Conservation (phyloP, 2,329 filamentous ascomycete species). For the Dactylonectria estremocensis region DNA sequence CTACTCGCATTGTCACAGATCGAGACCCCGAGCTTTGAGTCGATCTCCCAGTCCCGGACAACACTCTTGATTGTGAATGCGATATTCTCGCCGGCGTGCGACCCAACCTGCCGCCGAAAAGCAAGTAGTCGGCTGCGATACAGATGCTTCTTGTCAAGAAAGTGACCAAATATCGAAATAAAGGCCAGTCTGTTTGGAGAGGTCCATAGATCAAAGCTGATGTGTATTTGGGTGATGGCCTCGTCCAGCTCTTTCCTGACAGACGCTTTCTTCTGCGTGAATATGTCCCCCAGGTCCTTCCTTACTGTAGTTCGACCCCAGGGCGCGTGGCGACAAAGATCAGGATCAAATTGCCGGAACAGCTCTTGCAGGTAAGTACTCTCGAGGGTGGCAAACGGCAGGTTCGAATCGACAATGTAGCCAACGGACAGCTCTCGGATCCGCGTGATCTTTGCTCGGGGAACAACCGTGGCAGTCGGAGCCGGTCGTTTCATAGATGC, state of each 20-base stretch:
- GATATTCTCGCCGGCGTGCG: neutral
- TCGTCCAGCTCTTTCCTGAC: constrained; percentile 11
- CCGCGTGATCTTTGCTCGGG: constrained; percentile 24
- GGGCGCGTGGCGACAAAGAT: constrained; percentile 17
- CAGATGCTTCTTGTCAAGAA: neutral
- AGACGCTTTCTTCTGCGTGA: constrained; percentile 17
- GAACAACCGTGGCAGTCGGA: constrained; percentile 15
- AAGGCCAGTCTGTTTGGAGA: neutral
- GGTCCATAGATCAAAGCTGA: neutral
- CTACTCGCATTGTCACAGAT: constrained; percentile 1
- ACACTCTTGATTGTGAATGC: constrained; percentile 19
- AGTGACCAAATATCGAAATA: neutral
- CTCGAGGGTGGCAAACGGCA: constrained; percentile 21
- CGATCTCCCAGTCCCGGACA: neutral
- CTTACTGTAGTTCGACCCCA: constrained; percentile 23
- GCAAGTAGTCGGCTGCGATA: neutral
- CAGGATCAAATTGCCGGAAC: constrained; percentile 21
- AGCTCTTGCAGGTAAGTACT: constrained; percentile 28
- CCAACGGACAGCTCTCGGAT: constrained; percentile 27
- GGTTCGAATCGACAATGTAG: constrained; percentile 26
- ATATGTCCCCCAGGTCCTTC: constrained; percentile 24
- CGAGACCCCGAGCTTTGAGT: neutral
- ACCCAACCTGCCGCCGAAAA: neutral
- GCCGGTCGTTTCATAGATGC: constrained; percentile 24
- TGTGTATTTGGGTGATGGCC: neutral